Conservation (phyloP, 495 filamentous ascomycete genomes). For the Hypoxylon rickii region DNA sequence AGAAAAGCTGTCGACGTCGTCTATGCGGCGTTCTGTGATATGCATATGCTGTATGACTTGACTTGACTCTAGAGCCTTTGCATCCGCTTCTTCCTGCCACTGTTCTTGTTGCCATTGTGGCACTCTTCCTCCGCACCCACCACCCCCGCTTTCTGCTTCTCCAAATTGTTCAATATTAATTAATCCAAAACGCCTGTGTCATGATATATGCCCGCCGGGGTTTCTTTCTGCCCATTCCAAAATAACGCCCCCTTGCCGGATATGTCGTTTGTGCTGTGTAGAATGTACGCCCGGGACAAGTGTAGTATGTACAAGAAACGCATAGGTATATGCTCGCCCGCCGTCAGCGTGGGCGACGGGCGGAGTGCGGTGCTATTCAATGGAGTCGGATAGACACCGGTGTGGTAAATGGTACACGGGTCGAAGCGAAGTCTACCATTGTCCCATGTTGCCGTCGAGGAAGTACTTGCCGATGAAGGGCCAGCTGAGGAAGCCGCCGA, state of each 20-base stretch:
- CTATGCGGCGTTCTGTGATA: slow-evolving; percentile 5
- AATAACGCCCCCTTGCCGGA: slow-evolving; percentile 19
- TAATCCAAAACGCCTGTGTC: slow-evolving; percentile 23
- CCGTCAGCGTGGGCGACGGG: no score
- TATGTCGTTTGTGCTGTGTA: slow-evolving; percentile 1
- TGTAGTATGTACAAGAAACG: slow-evolving; percentile 23
- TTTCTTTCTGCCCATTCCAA: slow-evolving; percentile 5
- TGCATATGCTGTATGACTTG: slow-evolving; percentile 8
- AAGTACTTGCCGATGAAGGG: slow-evolving; percentile 9
- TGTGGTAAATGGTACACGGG: background rate
- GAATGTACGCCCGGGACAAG: no score
- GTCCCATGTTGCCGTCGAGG: slow-evolving; percentile 25
- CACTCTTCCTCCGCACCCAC: no score
- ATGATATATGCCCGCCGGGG: slow-evolving; percentile 8
- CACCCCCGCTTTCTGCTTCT: background rate
- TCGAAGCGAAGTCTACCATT: slow-evolving; percentile 7
- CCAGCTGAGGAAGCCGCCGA: slow-evolving; percentile 28
- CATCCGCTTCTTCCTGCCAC: background rate
- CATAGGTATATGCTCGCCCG: slow-evolving; percentile 8
- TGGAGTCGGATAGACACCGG: no score
- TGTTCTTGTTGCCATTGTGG: no score
- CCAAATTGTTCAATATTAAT: no score
- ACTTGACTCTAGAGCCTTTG: no score
- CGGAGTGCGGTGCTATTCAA: no score
- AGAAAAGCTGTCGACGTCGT: slow-evolving; percentile 8